A percentile compares a stretch with the other conserved stretches of the same genome.
phyloP scores from a whole-genome alignment of 148 eudicot genomes.

The Cornus kousa region DNA sequence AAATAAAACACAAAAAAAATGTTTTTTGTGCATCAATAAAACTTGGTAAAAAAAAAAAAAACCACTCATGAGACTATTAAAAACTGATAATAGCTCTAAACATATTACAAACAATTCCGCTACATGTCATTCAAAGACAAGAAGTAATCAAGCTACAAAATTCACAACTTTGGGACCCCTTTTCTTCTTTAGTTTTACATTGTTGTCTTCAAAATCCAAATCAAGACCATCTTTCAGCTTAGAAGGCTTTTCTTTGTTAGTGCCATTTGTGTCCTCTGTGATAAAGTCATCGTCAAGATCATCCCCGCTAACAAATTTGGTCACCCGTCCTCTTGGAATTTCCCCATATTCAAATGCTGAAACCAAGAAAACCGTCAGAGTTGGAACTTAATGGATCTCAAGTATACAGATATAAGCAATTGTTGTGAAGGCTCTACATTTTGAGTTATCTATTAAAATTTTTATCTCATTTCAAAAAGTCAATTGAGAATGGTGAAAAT shows the following conservation, averaged over 20 bases:
- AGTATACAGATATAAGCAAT: neutral
- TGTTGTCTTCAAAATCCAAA: constrained; percentile 19
- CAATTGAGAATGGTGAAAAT: neutral
- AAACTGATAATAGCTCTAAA: neutral
- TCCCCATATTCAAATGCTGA: constrained; percentile 29
- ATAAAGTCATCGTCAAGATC: constrained; percentile 95
- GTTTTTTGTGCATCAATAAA: neutral
- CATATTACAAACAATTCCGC: neutral
- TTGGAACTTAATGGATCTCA: neutral
- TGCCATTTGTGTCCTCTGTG: constrained; percentile 21
- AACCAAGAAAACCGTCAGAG: neutral
- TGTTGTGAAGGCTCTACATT: neutral
- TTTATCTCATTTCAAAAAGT: neutral
- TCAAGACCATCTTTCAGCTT: constrained; percentile 16
- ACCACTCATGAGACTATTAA: neutral
- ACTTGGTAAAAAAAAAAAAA: neutral
- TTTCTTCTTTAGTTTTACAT: constrained; percentile 58
- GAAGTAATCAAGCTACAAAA: constrained; percentile 49
- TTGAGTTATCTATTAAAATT: neutral
- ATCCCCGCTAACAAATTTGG: constrained; percentile 80
- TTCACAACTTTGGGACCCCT: constrained; percentile 83
- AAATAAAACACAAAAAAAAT: no score
- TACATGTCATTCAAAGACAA: neutral
- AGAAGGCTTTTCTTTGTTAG: constrained; percentile 20
- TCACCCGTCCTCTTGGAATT: constrained; percentile 50